phyloP scores from a whole-genome alignment of 2,329 filamentous ascomycete genomes.

The Sporothrix inflata region DNA sequence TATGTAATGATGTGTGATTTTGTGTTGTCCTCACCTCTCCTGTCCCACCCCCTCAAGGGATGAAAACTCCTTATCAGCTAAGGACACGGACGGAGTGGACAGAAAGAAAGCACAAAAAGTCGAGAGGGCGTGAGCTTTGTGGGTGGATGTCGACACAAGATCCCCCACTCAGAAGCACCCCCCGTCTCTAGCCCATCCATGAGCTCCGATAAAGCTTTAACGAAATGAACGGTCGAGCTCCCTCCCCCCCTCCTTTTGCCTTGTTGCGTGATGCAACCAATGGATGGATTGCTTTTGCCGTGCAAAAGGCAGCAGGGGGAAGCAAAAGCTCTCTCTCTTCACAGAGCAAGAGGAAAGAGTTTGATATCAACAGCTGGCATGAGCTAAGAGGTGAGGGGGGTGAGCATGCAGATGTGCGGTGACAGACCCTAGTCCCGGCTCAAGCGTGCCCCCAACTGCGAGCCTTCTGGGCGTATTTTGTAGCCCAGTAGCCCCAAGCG shows the following conservation, averaged over 20 bases:
- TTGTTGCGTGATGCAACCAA: not conserved
- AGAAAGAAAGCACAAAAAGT: not conserved
- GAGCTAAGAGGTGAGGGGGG: not conserved
- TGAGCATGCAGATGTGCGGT: slow-evolving; percentile 2
- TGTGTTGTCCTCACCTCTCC: not conserved
- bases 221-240: not conserved
- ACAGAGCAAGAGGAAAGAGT: not conserved
- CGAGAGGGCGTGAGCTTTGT: not conserved
- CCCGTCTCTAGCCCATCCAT: not conserved
- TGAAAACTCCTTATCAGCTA: slow-evolving; percentile 20
- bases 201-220: slow-evolving; percentile 8
- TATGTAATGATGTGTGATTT: slow-evolving; percentile 24
- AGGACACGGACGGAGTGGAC: slow-evolving; percentile 23
- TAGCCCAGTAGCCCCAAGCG: not conserved
- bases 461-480: slow-evolving; percentile 11
- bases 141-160: not conserved
- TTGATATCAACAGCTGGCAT: slow-evolving; percentile 11
- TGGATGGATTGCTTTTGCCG: not conserved
- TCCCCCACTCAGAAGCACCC: not conserved
- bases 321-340: not conserved
- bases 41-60: not conserved
- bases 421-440: slow-evolving; percentile 9
- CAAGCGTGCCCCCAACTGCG: slow-evolving; percentile 15
- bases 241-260: not conserved
- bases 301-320: not conserved